phyloP scores from a whole-genome alignment of 2,329 filamentous ascomycete species.

The Epichloe bromicola region DNA sequence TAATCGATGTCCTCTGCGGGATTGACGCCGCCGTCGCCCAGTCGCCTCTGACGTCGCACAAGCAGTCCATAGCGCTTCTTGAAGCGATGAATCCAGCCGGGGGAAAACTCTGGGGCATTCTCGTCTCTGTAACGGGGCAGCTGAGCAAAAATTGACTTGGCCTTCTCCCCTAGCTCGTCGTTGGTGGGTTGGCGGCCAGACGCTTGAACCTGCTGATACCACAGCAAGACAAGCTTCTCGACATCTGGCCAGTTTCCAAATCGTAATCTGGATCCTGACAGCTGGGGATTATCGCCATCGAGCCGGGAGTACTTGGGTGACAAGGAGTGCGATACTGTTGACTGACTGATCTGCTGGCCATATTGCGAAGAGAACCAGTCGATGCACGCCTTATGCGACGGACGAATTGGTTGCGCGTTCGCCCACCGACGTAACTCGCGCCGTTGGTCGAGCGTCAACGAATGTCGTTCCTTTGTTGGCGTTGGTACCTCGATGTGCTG shows the following conservation, averaged over 20 bases:
- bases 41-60: slow-evolving; percentile 41
- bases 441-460: slow-evolving; percentile 48
- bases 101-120: slow-evolving; percentile 49
- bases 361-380: slow-evolving; percentile 49
- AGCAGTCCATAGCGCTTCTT: slow-evolving; percentile 50
- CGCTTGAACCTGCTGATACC: slow-evolving; percentile 39
- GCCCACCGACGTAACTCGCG: slow-evolving; percentile 48
- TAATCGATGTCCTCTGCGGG: slow-evolving; percentile 45
- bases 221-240: slow-evolving; percentile 42
- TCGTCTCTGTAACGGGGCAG: slow-evolving; percentile 49
- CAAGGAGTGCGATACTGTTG: slow-evolving; percentile 48
- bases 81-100: slow-evolving; percentile 52
- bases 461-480: slow-evolving; percentile 38
- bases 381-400: slow-evolving; percentile 49
- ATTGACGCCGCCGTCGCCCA: slow-evolving; percentile 32
- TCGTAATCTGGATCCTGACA: slow-evolving; percentile 48
- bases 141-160: slow-evolving; percentile 44
- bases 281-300: slow-evolving; percentile 44
- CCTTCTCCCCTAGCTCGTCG: slow-evolving; percentile 49
- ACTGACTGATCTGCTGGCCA: slow-evolving; percentile 48
- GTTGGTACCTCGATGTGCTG: slow-evolving; percentile 6
- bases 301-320: slow-evolving; percentile 50
- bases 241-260: slow-evolving; percentile 54
- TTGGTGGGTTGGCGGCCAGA: slow-evolving; percentile 46
- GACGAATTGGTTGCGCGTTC: slow-evolving; percentile 40